Evolutionary conservation across 169 alveolate genomes (phyloP), one percentile per base, ranked within the genome.

Genomic region (Cyclospora cayetanensis): DNA sequence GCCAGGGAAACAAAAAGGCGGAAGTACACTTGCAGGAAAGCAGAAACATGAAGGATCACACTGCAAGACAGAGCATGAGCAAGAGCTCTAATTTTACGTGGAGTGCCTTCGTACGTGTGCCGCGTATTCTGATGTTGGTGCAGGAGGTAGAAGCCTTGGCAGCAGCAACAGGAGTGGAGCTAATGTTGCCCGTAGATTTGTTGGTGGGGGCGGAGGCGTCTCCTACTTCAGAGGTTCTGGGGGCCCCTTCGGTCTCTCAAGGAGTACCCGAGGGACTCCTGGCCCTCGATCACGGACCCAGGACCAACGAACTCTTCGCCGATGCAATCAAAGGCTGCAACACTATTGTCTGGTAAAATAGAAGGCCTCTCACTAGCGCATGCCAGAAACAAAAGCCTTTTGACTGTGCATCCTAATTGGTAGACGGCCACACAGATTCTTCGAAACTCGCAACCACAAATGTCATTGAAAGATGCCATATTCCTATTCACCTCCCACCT

Each of bases 201-300:
- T 96, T 96, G 41, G 94, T 97, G 43, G 99, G 98, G 12, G 97
- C 96, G 55, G 96, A 94, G 29, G 95, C 97, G 90, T 97, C 96
- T 7, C 96, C 96, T 37, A 95, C 95, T 27, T 98, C 98, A 15
- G 92, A 96, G 31, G 95, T 96, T 18, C 94, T 95, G 65, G 52
- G 95, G 41, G 96, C 94, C 27, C 97, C 97, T 34, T 96, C 97
- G 22, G 97, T 95, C 20, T 94, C 90, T 5, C 97, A 95, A 74
- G 93, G 95, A 27, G 97, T 99, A 39, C 98, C 98, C 3, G 99
- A 97, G 35, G 99, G 98, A 68, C 98, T 98, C 99, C 93, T 97
- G 95, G 99, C 99, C 22, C 96, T 98, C n/a, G 99, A 98, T 91
- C 97, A 98, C 90, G 99, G 99, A 11, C 98, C 99, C 12, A 94